phyloP scores from a whole-genome alignment of 1,284 basidiomycete species.

The Neonothopanus nambi region DNA sequence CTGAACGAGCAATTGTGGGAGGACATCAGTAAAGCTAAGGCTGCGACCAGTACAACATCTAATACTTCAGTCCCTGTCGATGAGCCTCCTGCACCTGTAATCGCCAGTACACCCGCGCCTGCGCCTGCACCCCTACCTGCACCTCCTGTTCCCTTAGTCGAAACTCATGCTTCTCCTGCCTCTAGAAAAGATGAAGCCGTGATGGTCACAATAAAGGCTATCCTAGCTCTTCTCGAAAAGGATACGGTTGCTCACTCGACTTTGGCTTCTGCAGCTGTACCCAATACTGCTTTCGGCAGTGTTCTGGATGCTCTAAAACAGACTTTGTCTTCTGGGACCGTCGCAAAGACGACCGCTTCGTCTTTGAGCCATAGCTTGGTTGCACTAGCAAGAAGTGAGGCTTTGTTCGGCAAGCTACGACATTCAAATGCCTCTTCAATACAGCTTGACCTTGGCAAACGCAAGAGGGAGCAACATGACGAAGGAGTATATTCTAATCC shows the following conservation, averaged over 20 bases:
- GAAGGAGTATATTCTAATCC: constrained; percentile 33
- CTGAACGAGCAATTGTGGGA: constrained; percentile 10
- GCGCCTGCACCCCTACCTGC: constrained; percentile 1
- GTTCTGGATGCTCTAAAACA: constrained; percentile 56
- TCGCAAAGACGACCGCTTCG: constrained; percentile 53
- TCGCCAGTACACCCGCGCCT: no score
- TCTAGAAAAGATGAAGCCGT: constrained; percentile 54
- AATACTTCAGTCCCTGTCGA: constrained; percentile 7
- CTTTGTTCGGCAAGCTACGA: constrained; percentile 61
- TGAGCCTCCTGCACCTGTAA: constrained; percentile 1
- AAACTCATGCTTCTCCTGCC: constrained; percentile 1
- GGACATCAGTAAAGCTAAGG: constrained; percentile 20
- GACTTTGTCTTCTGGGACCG: constrained; percentile 44
- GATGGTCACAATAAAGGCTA: constrained; percentile 58
- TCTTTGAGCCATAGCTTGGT: constrained; percentile 60
- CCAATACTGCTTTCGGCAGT: constrained; percentile 45
- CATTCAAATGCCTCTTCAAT: constrained; percentile 59
- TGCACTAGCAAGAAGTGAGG: constrained; percentile 60
- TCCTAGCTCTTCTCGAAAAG: constrained; percentile 55
- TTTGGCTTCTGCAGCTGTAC: constrained; percentile 49
- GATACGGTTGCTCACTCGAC: constrained; percentile 55
- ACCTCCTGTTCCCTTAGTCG: constrained; percentile 1
- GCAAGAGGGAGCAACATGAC: constrained; percentile 62
- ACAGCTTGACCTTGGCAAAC: constrained; percentile 63
- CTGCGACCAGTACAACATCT: constrained; percentile 20